phyloP scores from a whole-genome alignment of 768 basidiomycete genomes.

The Galerina marginata region DNA sequence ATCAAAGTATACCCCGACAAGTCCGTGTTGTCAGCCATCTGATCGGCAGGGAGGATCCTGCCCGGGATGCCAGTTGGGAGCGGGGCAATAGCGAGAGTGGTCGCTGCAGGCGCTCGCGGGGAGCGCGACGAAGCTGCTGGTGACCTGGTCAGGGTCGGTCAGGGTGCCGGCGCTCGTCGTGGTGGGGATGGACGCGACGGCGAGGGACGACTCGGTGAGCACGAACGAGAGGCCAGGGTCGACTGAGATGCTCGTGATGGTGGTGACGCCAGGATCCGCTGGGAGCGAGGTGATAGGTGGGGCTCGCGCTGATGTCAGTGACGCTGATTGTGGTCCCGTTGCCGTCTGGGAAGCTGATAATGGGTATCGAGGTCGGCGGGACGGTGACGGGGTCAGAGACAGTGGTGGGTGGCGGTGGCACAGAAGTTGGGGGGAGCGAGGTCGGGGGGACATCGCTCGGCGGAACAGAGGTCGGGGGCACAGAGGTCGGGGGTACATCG shows the following conservation, averaged over 20 bases:
- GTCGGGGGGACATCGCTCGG: conserved; percentile 4
- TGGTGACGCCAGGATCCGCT: neutral
- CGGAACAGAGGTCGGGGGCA: conserved; percentile 5
- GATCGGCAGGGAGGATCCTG: conserved; percentile 56
- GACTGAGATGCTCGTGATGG: conserved; percentile 35
- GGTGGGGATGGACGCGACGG: conserved; percentile 39
- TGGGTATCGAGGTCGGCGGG: conserved; percentile 8
- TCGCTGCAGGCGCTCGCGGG: conserved; percentile 21
- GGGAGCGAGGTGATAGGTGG: neutral
- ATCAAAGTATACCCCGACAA: conserved; percentile 53
- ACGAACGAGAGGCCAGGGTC: conserved; percentile 50
- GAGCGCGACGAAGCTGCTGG: conserved; percentile 35
- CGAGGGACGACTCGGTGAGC: conserved; percentile 48
- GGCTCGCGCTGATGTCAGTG: conserved; percentile 1
- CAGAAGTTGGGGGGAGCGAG: neutral
- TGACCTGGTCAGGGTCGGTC: conserved; percentile 50
- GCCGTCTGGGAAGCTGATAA: conserved; percentile 24
- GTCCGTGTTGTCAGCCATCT: conserved; percentile 29
- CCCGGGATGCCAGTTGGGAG: conserved; percentile 67
- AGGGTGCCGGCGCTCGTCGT: conserved; percentile 33
- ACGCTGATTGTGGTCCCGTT: conserved; percentile 12
- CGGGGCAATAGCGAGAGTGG: conserved; percentile 34
- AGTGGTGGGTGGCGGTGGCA: neutral
- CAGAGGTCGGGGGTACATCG: neutral
- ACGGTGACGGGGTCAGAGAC: neutral